These are phyloP conservation scores for Lactarius sp. DNA, from an alignment of 768 basidiomycete species.

Conservation along the genomic window DNA sequence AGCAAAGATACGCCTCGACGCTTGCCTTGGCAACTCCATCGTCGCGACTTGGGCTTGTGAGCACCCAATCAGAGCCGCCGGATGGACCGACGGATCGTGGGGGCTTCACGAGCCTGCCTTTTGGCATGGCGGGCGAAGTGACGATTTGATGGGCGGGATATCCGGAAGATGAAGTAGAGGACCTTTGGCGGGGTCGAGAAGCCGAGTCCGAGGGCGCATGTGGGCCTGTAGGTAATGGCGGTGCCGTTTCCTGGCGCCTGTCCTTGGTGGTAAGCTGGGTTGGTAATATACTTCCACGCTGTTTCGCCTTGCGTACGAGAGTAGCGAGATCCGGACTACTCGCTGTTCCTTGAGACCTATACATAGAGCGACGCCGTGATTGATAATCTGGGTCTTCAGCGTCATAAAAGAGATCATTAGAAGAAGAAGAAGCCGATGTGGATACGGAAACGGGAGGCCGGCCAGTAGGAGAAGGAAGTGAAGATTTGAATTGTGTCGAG, in stretches of 20 bases:
- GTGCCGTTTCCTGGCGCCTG: constrained; percentile 38
- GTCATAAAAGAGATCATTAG: constrained; percentile 58
- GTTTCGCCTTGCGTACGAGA: constrained; percentile 77
- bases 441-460: constrained; percentile 30
- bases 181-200: constrained; percentile 36
- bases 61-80: constrained; percentile 43
- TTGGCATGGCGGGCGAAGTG: constrained; percentile 30
- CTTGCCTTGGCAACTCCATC: constrained; percentile 46
- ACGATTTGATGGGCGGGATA: constrained; percentile 30
- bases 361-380: constrained; percentile 78
- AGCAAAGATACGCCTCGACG: constrained; percentile 18
- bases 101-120: constrained; percentile 25
- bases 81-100: constrained; percentile 23
- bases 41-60: constrained; percentile 42
- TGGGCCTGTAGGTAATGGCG: constrained; percentile 38
- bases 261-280: constrained; percentile 35
- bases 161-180: constrained; percentile 38
- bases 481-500: constrained; percentile 41
- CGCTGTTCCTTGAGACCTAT: constrained; percentile 82
- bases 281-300: constrained; percentile 46
- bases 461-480: constrained; percentile 32
- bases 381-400: constrained; percentile 63
- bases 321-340: constrained; percentile 91
- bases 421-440: constrained; percentile 49
- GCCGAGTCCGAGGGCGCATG: constrained; percentile 17